Percentiles rank a stretch among this genome's conserved stretches.
Evolutionary conservation across 106 monocot genomes (phyloP).

Genomic region (Narthecium ossifragum): DNA sequence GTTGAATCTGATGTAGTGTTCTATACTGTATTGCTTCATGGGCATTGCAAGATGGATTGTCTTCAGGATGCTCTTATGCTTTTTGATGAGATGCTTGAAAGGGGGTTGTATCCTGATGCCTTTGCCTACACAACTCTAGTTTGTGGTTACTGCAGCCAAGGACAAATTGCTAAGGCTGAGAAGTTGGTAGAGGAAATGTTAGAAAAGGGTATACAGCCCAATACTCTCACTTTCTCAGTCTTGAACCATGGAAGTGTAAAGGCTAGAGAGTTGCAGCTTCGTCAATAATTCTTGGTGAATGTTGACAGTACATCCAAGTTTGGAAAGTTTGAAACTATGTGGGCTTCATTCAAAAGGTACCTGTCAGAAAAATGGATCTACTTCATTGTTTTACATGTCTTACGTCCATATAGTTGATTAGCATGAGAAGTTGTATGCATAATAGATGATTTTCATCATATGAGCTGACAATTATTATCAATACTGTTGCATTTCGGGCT

Average conservation of each 20-base stretch:
- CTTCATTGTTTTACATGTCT: no score
- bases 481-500: no score
- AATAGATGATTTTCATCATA: no score
- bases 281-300: neutral
- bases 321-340: no score
- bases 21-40: slow-evolving; percentile 72
- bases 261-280: slow-evolving; percentile 5
- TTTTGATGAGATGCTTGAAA: slow-evolving; percentile 61
- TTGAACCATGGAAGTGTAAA: neutral
- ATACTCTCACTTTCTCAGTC: slow-evolving; percentile 5
- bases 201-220: slow-evolving; percentile 16
- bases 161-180: slow-evolving; percentile 50
- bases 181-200: slow-evolving; percentile 49
- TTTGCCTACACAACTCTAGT: slow-evolving; percentile 54
- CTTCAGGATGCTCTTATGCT: slow-evolving; percentile 48
- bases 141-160: slow-evolving; percentile 51
- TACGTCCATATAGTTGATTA: no score
- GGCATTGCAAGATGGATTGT: slow-evolving; percentile 46
- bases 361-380: no score
- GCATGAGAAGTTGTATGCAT: no score
- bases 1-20: slow-evolving; percentile 62
- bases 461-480: no score
- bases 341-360: no score
- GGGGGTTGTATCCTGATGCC: slow-evolving; percentile 59
- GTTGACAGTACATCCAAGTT: no score